Evolutionary conservation across 345 rosid species (phyloP), one percentile per base, ranked within the genome.

Genomic region (Bretschneidera sinensis): DNA sequence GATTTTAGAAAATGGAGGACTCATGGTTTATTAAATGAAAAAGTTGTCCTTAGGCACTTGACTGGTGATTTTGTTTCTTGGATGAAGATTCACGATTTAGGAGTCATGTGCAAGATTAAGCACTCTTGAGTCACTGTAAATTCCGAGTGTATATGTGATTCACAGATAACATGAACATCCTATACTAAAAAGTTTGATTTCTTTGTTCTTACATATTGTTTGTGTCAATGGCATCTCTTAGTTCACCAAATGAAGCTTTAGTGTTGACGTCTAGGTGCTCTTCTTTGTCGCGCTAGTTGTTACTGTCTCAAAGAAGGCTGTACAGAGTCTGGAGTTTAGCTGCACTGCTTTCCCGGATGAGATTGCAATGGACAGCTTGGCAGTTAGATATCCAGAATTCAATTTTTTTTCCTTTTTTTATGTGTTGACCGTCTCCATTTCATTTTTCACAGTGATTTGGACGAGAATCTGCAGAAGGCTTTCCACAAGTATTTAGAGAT

Each of bases 401-500:
- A n/a, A 55, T n/a, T 45, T 9, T 17, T 33, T 1, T 9, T 19
- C 8, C 28, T 49, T 22, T 50, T 6, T 3, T 16, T 25, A 6
- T 33, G 20, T 8, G 5, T 24, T 25, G 23, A 47, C 11, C 22
- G 2, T 39, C 10, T 11, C 10, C 45, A 28, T 47, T 23, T 53
- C 13, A n/a, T n/a, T n/a, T 21, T 59, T 61, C 62, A 24, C 83
- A 94, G 97, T 64, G 92, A 78, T 73, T 81, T 94, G 81, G 91
- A 94, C 73, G 92, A 90, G 66, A 90, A 88, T 59, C 61, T 94
- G 62, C 83, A 76, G 81, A 83, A 86, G 54, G 86, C 82, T 14
- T 86, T 94, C 58, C 87, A 85, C 75, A 84, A 82, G 78, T 88
- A 86, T 57, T 62, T 88, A 35, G 92, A 85, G 71, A 73, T 83